Conservation (phyloP, 2,329 filamentous ascomycete species). For the Neonectria sp. region DNA sequence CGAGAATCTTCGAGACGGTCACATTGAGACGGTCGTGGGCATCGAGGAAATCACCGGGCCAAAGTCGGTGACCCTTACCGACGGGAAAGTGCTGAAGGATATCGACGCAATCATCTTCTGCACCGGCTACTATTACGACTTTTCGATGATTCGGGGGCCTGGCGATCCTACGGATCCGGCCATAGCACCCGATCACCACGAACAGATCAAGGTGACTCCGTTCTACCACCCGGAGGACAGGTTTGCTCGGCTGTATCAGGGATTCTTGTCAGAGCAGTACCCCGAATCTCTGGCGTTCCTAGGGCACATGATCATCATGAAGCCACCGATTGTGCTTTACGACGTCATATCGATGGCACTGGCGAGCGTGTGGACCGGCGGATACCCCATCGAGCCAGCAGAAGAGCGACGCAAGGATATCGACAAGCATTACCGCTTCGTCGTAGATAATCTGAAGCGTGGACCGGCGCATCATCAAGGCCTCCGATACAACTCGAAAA, state of each 20-base stretch:
- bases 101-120: slow-evolving; percentile 53
- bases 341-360: slow-evolving; percentile 52
- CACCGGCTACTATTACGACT: slow-evolving; percentile 51
- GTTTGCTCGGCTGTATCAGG: slow-evolving; percentile 50
- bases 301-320: slow-evolving; percentile 45
- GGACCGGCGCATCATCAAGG: slow-evolving; percentile 48
- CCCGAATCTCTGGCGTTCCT: slow-evolving; percentile 51
- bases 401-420: slow-evolving; percentile 48
- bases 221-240: slow-evolving; percentile 39
- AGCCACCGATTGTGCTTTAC: slow-evolving; percentile 47
- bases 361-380: slow-evolving; percentile 47
- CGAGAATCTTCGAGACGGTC: slow-evolving; percentile 46
- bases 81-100: slow-evolving; percentile 50
- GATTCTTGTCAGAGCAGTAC: slow-evolving; percentile 52
- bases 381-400: slow-evolving; percentile 36
- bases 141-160: slow-evolving; percentile 47
- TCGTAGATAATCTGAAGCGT: slow-evolving; percentile 38
- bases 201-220: slow-evolving; percentile 40
- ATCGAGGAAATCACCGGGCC: slow-evolving; percentile 50
- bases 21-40: slow-evolving; percentile 46
- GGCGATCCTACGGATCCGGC: slow-evolving; percentile 47
- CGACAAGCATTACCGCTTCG: slow-evolving; percentile 46
- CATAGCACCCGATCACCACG: slow-evolving; percentile 46
- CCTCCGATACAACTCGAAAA: slow-evolving; percentile 38
- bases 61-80: slow-evolving; percentile 46